These are phyloP conservation scores for Quercus bicolor DNA, from an alignment of 306 rosid genomes.

Conservation along the genomic window DNA sequence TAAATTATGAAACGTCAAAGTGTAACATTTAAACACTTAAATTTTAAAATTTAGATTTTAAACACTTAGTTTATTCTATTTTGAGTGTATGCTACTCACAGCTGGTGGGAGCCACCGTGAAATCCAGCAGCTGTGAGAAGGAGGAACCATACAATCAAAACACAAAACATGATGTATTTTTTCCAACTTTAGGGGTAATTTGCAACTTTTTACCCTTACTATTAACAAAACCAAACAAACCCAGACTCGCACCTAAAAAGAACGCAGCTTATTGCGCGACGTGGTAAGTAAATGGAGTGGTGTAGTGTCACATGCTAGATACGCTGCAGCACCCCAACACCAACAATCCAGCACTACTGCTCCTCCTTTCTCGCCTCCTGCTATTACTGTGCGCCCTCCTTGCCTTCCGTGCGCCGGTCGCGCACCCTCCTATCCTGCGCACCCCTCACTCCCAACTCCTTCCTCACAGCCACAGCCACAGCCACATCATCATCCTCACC, in stretches of 20 bases:
- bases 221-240: no score
- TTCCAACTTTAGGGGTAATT: no score
- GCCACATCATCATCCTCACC: constrained; percentile 15
- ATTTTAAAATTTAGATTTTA: no score
- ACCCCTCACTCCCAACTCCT: constrained; percentile 15
- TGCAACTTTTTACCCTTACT: no score
- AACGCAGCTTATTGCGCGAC: no score
- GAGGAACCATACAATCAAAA: accelerated
- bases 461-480: neutral
- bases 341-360: constrained; percentile 18
- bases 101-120: accelerated
- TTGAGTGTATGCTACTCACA: accelerated
- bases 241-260: no score
- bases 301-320: constrained; percentile 30
- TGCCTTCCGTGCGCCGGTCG: constrained; percentile 47
- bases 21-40: no score
- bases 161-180: accelerated
- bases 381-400: constrained; percentile 58
- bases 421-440: constrained; percentile 57
- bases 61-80: no score
- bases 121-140: accelerated
- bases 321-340: constrained; percentile 18
- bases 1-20: no score
- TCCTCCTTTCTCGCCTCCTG: constrained; percentile 27
- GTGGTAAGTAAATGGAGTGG: constrained; percentile 20